phyloP scores from a whole-genome alignment of 768 basidiomycete genomes.

The Podaxis sp. region DNA sequence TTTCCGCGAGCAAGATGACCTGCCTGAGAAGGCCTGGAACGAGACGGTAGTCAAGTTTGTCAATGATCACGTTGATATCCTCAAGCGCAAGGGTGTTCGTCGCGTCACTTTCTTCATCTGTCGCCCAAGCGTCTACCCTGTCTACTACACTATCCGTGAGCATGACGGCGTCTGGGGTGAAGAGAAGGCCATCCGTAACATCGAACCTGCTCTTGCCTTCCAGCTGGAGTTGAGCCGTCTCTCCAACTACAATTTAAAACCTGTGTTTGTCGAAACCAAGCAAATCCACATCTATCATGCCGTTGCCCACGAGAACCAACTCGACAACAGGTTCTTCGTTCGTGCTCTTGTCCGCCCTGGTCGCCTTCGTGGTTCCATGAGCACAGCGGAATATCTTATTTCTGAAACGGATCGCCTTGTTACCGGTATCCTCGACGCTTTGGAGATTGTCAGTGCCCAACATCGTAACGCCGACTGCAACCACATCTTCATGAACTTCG shows the following conservation, averaged over 20 bases:
- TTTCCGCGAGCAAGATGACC: slow-evolving; percentile 77
- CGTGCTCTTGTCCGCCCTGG: slow-evolving; percentile 96
- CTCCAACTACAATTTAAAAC: slow-evolving; percentile 94
- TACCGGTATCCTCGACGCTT: slow-evolving; percentile 88
- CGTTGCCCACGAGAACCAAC: slow-evolving; percentile 91
- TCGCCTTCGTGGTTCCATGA: slow-evolving; percentile 88
- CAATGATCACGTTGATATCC: slow-evolving; percentile 61
- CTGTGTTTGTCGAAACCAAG: slow-evolving; percentile 95
- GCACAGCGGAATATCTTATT: slow-evolving; percentile 95
- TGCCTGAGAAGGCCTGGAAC: slow-evolving; percentile 75
- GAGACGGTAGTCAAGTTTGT: slow-evolving; percentile 67
- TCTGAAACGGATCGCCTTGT: slow-evolving; percentile 98
- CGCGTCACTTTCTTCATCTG: slow-evolving; percentile 92
- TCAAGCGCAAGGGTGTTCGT: slow-evolving; percentile 79
- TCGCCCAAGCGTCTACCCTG: slow-evolving; percentile 86
- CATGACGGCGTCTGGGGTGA: slow-evolving; percentile 78
- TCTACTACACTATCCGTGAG: slow-evolving; percentile 89
- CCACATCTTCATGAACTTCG: slow-evolving; percentile 98
- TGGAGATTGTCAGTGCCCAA: slow-evolving; percentile 90
- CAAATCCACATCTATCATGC: slow-evolving; percentile 99
- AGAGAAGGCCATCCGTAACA: slow-evolving; percentile 95
- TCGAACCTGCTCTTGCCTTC: slow-evolving; percentile 97
- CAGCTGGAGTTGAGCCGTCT: slow-evolving; percentile 96
- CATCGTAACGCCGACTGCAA: slow-evolving; percentile 95
- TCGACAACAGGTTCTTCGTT: slow-evolving; percentile 98